A percentile compares a stretch with the other conserved stretches of the same genome.
Conservation (phyloP, 2,329 filamentous ascomycete species). For the Albifimbria verrucaria region DNA sequence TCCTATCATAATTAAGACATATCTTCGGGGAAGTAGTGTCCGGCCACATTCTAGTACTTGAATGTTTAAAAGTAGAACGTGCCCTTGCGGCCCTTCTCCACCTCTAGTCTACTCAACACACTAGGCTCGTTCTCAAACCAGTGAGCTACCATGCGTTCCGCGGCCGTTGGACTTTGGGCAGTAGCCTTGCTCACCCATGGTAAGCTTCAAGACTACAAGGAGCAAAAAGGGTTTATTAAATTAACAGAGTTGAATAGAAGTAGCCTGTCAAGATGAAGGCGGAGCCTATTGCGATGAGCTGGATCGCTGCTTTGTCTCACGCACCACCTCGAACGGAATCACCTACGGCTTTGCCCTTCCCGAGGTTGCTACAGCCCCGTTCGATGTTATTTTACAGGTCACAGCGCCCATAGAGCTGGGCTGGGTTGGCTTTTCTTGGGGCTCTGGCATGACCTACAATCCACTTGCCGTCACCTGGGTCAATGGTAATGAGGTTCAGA, state of each 20-base stretch:
- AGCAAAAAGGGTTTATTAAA: background rate
- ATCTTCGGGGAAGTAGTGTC: no score
- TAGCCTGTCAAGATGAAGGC: background rate
- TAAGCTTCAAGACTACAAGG: background rate
- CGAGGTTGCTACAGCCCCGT: constrained; percentile 23
- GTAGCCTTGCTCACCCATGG: no score
- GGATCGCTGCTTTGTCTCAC: constrained; percentile 17
- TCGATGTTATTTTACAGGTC: constrained; percentile 40
- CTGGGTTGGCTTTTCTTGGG: constrained; percentile 43
- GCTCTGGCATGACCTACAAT: constrained; percentile 41
- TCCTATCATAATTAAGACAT: no score
- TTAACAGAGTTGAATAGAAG: no score
- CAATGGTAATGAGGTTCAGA: constrained; percentile 32
- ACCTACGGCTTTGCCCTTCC: constrained; percentile 33
- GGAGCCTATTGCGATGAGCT: constrained; percentile 16
- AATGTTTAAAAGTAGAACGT: no score
- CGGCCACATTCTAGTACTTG: no score
- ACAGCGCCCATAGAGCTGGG: constrained; percentile 35
- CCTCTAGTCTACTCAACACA: no score
- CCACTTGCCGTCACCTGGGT: constrained; percentile 40
- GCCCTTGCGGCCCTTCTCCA: no score
- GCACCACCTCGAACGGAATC: constrained; percentile 17
- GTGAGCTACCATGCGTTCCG: no score
- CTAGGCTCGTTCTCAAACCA: no score
- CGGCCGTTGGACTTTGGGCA: no score